Evolutionary conservation across 169 alveolate genomes (phyloP).

Genomic region (Theileria equi): DNA sequence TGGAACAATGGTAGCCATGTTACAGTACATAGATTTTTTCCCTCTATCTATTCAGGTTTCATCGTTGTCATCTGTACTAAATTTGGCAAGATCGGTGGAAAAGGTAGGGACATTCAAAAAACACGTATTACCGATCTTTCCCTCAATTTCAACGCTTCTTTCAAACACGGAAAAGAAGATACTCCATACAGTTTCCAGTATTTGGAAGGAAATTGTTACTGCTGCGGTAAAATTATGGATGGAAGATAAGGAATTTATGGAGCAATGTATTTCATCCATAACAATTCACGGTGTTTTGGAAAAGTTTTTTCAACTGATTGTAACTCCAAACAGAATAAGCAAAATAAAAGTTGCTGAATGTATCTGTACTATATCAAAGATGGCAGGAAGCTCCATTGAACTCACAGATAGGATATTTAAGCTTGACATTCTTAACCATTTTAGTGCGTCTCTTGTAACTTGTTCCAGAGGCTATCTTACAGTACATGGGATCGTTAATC

Average conservation of each 20-base stretch:
- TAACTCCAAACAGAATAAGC: constrained; percentile 10
- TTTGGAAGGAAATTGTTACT: constrained; percentile 28
- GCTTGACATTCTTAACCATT: too few relatives aligned
- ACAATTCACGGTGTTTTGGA: constrained; percentile 7
- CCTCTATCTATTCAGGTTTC: constrained; percentile 45
- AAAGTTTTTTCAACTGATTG: constrained; percentile 11
- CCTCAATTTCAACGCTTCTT: constrained; percentile 14
- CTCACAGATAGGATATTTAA: too few relatives aligned
- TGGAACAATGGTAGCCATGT: constrained; percentile 28
- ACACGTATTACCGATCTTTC: constrained; percentile 36
- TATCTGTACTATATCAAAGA: constrained; percentile 1
- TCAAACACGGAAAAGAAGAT: constrained; percentile 37
- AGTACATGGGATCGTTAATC: too few relatives aligned
- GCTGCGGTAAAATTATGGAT: background rate
- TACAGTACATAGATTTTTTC: constrained; percentile 50
- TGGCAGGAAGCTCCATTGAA: too few relatives aligned
- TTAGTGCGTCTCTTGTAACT: too few relatives aligned
- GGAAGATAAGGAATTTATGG: background rate
- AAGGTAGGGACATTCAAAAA: constrained; percentile 19
- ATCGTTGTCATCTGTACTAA: constrained; percentile 20
- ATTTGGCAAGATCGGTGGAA: constrained; percentile 26
- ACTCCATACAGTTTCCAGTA: constrained; percentile 19
- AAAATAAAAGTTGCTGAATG: background rate
- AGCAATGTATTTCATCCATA: background rate
- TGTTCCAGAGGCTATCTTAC: too few relatives aligned